Conservation (phyloP, 306 rosid genomes). For the Mimosa pudica region DNA sequence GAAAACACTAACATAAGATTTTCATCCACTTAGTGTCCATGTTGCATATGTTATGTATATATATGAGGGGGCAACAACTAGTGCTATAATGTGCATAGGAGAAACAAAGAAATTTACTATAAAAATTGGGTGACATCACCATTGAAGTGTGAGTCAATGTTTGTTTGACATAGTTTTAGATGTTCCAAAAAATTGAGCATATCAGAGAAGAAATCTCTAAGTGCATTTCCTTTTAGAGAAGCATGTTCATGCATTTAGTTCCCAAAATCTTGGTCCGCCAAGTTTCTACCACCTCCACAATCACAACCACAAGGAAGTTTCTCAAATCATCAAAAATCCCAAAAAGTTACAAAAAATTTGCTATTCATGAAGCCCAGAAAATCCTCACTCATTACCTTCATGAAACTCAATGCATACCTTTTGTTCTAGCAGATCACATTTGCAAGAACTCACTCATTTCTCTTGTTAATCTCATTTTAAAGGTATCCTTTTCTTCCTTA, state of each 20-base stretch:
- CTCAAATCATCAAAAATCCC: slow-evolving; percentile 1
- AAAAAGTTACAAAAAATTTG: background rate
- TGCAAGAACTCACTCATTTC: background rate
- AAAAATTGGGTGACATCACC: no score
- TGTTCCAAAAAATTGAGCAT: no score
- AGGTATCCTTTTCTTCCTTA: background rate
- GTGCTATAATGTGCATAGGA: no score
- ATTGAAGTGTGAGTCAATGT: no score
- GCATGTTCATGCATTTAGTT: background rate
- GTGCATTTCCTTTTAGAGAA: background rate
- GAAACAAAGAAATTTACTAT: no score
- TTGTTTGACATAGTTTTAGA: no score
- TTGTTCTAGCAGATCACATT: background rate
- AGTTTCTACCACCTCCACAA: background rate
- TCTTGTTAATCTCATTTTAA: background rate
- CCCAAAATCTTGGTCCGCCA: background rate
- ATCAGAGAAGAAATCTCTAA: no score
- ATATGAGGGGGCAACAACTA: no score
- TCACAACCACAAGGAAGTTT: background rate
- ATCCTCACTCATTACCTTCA: background rate
- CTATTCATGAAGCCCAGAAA: background rate
- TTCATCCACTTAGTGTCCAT: no score
- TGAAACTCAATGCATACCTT: slow-evolving; percentile 1
- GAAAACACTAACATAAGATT: no score
- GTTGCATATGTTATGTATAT: no score